These are phyloP conservation scores for Prunus padus DNA, from an alignment of 306 rosid genomes.

Conservation along the genomic window DNA sequence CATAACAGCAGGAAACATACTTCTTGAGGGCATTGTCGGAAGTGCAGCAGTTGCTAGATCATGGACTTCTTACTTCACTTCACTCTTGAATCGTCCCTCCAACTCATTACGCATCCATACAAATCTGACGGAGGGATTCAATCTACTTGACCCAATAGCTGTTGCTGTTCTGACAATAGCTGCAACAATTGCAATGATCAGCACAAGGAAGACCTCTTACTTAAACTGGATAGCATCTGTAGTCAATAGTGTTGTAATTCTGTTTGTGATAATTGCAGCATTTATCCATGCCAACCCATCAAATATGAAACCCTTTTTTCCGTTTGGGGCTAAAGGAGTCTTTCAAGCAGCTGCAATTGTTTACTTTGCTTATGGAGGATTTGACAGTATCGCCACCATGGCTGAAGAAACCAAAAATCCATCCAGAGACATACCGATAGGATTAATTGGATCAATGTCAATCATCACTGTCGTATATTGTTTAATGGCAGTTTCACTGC, in stretches of 20 bases:
- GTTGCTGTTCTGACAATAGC: slow-evolving; percentile 43
- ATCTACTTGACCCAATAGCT: slow-evolving; percentile 71
- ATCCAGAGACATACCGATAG: slow-evolving; percentile 66
- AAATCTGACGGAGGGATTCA: slow-evolving; percentile 44
- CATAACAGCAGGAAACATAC: slow-evolving; percentile 73
- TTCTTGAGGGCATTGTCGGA: slow-evolving; percentile 64
- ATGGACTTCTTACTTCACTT: slow-evolving; percentile 81
- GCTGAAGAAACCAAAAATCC: slow-evolving; percentile 79
- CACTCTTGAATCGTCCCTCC: slow-evolving; percentile 47
- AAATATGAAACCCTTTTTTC: slow-evolving; percentile 59
- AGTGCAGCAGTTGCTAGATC: slow-evolving; percentile 65
- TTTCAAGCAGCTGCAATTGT: slow-evolving; percentile 71
- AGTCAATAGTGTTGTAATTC: slow-evolving; percentile 44
- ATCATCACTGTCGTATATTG: slow-evolving; percentile 61
- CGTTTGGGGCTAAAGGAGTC: slow-evolving; percentile 54
- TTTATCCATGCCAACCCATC: slow-evolving; percentile 48
- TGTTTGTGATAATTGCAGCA: slow-evolving; percentile 56
- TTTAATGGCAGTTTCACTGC: slow-evolving; percentile 64
- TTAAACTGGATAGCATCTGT: slow-evolving; percentile 74
- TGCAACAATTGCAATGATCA: slow-evolving; percentile 46
- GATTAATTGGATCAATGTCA: slow-evolving; percentile 71
- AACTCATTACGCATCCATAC: slow-evolving; percentile 55
- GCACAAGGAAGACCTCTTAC: slow-evolving; percentile 65
- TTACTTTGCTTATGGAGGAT: slow-evolving; percentile 78
- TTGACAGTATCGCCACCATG: slow-evolving; percentile 65